Evolutionary conservation across 2,329 filamentous ascomycete species (phyloP).

Genomic region (Pyricularia grisea): DNA sequence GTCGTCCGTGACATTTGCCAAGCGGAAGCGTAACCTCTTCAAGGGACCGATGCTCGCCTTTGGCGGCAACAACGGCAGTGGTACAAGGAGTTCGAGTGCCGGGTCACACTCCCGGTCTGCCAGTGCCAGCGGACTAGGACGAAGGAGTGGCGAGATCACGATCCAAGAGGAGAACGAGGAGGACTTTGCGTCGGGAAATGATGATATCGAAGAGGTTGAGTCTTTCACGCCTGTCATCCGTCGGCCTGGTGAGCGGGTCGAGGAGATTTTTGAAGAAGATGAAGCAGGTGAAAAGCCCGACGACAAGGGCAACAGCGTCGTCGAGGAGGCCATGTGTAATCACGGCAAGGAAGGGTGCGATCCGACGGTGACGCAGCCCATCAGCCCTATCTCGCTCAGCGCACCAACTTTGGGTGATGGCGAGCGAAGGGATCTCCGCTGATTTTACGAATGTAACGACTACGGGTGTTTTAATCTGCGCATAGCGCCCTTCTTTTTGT

Average conservation of each 20-base stretch:
- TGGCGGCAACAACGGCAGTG: slow-evolving; percentile 22
- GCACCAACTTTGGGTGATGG: neutral
- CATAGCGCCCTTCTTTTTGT: neutral
- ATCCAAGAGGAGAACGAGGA: slow-evolving; percentile 52
- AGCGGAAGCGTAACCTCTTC: slow-evolving; percentile 71
- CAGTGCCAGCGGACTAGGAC: slow-evolving; percentile 53
- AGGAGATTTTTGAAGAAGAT: slow-evolving; percentile 34
- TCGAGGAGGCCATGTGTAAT: neutral
- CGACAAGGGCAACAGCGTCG: neutral
- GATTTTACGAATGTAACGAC: neutral
- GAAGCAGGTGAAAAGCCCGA: neutral
- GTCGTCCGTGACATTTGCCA: slow-evolving; percentile 60
- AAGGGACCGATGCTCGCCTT: slow-evolving; percentile 66
- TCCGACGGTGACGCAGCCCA: slow-evolving; percentile 1
- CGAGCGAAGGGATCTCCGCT: neutral
- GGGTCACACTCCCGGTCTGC: slow-evolving; percentile 41
- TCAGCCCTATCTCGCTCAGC: slow-evolving; percentile 4
- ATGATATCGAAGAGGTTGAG: slow-evolving; percentile 50
- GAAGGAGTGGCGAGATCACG: slow-evolving; percentile 66
- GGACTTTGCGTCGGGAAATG: slow-evolving; percentile 21
- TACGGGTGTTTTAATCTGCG: neutral
- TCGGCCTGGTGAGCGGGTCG: slow-evolving; percentile 33
- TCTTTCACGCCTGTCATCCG: slow-evolving; percentile 42
- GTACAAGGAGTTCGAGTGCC: slow-evolving; percentile 26
- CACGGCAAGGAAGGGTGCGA: neutral